Conservation (phyloP, 495 filamentous ascomycete genomes). For the Penicillium robsamsonii region DNA sequence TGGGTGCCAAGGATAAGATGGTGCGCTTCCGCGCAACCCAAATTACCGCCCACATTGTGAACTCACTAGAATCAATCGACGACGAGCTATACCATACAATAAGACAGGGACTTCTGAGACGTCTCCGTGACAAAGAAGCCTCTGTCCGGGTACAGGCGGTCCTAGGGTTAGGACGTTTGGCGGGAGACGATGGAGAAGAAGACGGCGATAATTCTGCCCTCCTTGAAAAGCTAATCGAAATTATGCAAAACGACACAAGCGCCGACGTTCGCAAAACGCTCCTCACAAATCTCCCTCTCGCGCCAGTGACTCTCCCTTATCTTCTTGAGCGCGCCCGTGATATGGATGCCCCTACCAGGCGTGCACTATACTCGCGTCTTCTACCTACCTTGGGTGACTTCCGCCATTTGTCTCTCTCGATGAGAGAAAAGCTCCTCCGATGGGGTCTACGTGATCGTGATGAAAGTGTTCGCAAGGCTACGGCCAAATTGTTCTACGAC, state of each 20-base stretch:
- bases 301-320: slow-evolving; percentile 78
- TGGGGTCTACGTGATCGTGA: slow-evolving; percentile 96
- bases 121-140: slow-evolving; percentile 89
- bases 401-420: slow-evolving; percentile 88
- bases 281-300: slow-evolving; percentile 82
- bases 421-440: slow-evolving; percentile 91
- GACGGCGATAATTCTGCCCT: slow-evolving; percentile 67
- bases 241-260: slow-evolving; percentile 91
- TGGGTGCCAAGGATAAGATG: slow-evolving; percentile 83
- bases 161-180: slow-evolving; percentile 78
- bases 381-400: slow-evolving; percentile 93
- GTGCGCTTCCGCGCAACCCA: slow-evolving; percentile 90
- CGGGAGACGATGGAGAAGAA: slow-evolving; percentile 75
- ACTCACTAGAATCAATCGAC: slow-evolving; percentile 85
- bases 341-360: slow-evolving; percentile 74
- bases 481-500: slow-evolving; percentile 84
- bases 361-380: slow-evolving; percentile 83
- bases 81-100: slow-evolving; percentile 84
- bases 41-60: slow-evolving; percentile 81
- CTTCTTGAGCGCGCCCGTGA: slow-evolving; percentile 90
- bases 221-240: slow-evolving; percentile 79
- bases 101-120: slow-evolving; percentile 70
- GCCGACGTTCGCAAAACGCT: slow-evolving; percentile 88
- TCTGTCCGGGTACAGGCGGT: slow-evolving; percentile 94
- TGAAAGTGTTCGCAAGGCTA: slow-evolving; percentile 89